Evolutionary conservation across 805 yeast genomes (phyloP).

Genomic region (Brettanomyces naardenensis): DNA sequence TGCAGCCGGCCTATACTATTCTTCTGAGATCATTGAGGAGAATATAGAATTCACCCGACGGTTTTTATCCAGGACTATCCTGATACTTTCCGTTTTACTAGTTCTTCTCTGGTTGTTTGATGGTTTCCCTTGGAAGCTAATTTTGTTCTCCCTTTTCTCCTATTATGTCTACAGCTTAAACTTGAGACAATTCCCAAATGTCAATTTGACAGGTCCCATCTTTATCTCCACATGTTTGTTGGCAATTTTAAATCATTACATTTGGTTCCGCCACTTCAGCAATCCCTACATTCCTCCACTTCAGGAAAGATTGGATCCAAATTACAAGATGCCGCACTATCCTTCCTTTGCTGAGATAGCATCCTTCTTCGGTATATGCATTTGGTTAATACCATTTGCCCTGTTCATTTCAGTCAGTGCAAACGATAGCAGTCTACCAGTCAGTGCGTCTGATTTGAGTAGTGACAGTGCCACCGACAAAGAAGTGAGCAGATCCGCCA

Average conservation of each 20-base stretch:
- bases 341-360: conserved; percentile 86
- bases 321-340: conserved; percentile 54
- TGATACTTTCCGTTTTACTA: conserved; percentile 46
- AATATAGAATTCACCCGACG: conserved; percentile 80
- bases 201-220: conserved; percentile 60
- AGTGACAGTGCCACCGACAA: conserved; percentile 17
- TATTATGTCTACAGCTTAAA: conserved; percentile 72
- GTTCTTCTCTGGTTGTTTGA: conserved; percentile 62
- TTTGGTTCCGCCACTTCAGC: conserved; percentile 85
- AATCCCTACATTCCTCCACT: conserved; percentile 67
- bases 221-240: conserved; percentile 65
- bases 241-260: conserved; percentile 72
- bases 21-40: conserved; percentile 90
- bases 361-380: conserved; percentile 88
- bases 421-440: conserved; percentile 80
- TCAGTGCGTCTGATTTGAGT: conserved; percentile 20
- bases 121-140: conserved; percentile 65
- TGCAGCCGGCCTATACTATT: conserved; percentile 89
- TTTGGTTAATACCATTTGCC: conserved; percentile 93
- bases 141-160: conserved; percentile 60
- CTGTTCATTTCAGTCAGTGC: conserved; percentile 88
- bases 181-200: conserved; percentile 75
- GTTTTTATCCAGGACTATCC: conserved; percentile 55
- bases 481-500: conserved; percentile 39
- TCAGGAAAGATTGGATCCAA: conserved; percentile 47